These are phyloP conservation scores for Phyllostachys edulis DNA, from an alignment of 176 grass and related monocot genomes.

Conservation along the genomic window DNA sequence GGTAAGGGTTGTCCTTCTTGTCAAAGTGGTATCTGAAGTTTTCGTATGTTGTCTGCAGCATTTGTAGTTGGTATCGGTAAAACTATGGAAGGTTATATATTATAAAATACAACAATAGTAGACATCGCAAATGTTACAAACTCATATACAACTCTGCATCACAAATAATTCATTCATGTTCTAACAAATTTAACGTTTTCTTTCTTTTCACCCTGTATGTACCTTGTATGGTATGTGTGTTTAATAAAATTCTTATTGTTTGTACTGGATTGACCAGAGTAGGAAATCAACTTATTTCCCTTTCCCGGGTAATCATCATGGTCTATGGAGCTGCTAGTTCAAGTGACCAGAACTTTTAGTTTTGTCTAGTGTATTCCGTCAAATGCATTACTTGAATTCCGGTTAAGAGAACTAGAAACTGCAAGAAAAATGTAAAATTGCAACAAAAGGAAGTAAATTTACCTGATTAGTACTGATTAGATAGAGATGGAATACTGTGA, in stretches of 20 bases:
- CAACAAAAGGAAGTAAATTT: conserved; percentile 7
- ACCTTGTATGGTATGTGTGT: background rate
- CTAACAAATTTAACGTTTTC: background rate
- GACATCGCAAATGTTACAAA: background rate
- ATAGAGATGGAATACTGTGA: conserved; percentile 71
- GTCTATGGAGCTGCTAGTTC: conserved; percentile 11
- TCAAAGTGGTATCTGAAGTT: conserved; percentile 61
- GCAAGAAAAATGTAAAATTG: background rate
- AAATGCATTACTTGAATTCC: background rate
- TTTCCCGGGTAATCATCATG: background rate
- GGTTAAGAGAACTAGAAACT: background rate
- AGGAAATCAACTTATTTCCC: background rate
- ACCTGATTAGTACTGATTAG: conserved; percentile 74
- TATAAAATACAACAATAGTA: background rate
- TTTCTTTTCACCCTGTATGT: background rate
- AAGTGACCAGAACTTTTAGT: background rate
- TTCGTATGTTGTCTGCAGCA: conserved; percentile 68
- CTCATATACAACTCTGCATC: background rate
- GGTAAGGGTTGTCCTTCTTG: conserved; percentile 64
- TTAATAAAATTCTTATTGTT: background rate
- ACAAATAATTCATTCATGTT: background rate
- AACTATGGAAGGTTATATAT: background rate
- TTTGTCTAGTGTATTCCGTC: background rate
- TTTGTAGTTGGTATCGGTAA: background rate
- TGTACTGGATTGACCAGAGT: background rate